Evolutionary conservation across 305 asterid species (phyloP).

Genomic region (Fraxinus nigra): DNA sequence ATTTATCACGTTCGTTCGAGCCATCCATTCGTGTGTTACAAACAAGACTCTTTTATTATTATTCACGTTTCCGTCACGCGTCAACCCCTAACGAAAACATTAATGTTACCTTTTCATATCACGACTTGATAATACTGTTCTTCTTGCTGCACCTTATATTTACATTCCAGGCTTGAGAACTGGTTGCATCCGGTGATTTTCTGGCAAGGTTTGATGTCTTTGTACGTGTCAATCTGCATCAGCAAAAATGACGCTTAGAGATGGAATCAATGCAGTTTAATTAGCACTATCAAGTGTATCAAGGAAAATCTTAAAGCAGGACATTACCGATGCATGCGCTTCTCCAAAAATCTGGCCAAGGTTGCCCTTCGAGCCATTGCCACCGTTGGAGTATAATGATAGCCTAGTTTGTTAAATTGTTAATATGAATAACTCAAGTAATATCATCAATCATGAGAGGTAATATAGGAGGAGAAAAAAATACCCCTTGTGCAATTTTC

Average conservation of each 20-base stretch:
- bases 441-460: background rate
- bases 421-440: background rate
- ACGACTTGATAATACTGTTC: constrained; percentile 18
- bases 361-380: constrained; percentile 67
- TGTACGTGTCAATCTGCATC: constrained; percentile 33
- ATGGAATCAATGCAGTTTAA: background rate
- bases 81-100: background rate
- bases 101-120: background rate
- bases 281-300: background rate
- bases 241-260: background rate
- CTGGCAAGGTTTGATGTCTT: constrained; percentile 27
- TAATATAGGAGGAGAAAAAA: background rate
- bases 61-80: too few relatives aligned
- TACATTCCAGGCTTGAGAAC: constrained; percentile 5
- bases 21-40: too few relatives aligned
- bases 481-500: constrained; percentile 20
- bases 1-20: too few relatives aligned
- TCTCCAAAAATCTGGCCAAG: constrained; percentile 63
- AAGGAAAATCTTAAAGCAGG: background rate
- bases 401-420: constrained; percentile 10
- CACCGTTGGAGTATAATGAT: constrained; percentile 35
- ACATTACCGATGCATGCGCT: constrained; percentile 45
- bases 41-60: too few relatives aligned
- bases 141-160: constrained; percentile 15
- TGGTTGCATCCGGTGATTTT: constrained; percentile 11